These are phyloP conservation scores for Pholiota adiposa DNA, from an alignment of 1,284 basidiomycete genomes.

Conservation along the genomic window DNA sequence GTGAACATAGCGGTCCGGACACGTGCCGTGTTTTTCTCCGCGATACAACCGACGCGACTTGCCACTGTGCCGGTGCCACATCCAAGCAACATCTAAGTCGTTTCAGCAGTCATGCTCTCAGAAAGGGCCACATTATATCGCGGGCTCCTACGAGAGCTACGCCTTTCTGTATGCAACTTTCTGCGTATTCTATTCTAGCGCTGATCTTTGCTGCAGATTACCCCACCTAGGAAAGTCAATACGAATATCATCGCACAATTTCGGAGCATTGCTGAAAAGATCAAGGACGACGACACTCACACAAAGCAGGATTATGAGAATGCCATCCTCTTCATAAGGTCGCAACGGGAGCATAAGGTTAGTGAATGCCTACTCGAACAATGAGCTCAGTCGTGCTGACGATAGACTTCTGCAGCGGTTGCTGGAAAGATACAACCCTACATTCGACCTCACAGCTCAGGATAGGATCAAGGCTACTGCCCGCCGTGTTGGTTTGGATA, in stretches of 20 bases:
- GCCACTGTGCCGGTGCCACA: background rate
- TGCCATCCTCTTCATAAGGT: conserved; percentile 70
- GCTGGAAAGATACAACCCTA: conserved; percentile 86
- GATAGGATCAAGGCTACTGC: conserved; percentile 86
- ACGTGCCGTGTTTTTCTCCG: conserved; percentile 4
- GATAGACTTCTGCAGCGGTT: conserved; percentile 51
- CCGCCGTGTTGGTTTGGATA: conserved; percentile 81
- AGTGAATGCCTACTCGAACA: background rate
- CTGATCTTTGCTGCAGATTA: conserved; percentile 28
- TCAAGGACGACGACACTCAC: conserved; percentile 31
- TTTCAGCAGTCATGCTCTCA: conserved; percentile 29
- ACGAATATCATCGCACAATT: conserved; percentile 49
- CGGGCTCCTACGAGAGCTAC: conserved; percentile 45
- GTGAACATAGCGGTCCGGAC: background rate
- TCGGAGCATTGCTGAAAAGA: conserved; percentile 59
- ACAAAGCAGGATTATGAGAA: conserved; percentile 62
- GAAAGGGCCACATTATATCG: conserved; percentile 40
- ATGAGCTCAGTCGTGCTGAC: conserved; percentile 4
- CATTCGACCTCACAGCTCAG: conserved; percentile 76
- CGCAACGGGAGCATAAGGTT: conserved; percentile 65
- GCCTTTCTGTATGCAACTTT: conserved; percentile 38
- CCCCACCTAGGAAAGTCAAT: conserved; percentile 37
- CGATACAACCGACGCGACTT: background rate
- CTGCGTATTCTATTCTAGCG: conserved; percentile 6
- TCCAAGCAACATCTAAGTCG: too few relatives aligned